phyloP scores from a whole-genome alignment of 495 filamentous ascomycete genomes.

The Penicillium flavigenum region DNA sequence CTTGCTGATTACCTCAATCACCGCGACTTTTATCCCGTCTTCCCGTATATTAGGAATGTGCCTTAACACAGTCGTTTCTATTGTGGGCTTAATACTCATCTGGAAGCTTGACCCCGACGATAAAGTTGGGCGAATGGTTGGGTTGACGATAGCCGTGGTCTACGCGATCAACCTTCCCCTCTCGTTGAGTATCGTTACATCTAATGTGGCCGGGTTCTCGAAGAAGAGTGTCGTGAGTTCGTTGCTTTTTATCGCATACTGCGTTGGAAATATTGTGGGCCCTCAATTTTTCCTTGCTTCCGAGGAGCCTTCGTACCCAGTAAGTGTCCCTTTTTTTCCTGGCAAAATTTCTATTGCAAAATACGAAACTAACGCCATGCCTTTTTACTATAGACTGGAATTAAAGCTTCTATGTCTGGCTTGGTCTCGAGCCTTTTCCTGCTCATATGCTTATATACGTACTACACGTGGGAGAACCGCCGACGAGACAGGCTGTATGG shows the following conservation, averaged over 20 bases:
- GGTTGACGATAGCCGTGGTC: constrained; percentile 53
- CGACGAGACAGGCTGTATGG: constrained; percentile 32
- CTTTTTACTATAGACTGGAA: constrained; percentile 31
- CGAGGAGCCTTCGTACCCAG: constrained; percentile 37
- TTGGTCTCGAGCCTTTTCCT: constrained; percentile 31
- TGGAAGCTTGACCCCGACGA: constrained; percentile 55
- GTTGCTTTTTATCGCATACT: constrained; percentile 45
- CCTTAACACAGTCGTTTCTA: constrained; percentile 31
- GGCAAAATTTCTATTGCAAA: background rate
- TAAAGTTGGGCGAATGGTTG: constrained; percentile 51
- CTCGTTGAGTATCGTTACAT: constrained; percentile 53
- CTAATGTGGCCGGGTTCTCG: constrained; percentile 55
- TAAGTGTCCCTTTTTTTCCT: constrained; percentile 12
- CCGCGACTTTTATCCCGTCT: constrained; percentile 31
- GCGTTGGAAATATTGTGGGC: constrained; percentile 52
- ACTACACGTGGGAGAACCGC: constrained; percentile 34
- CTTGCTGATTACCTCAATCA: constrained; percentile 30
- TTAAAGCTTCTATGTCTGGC: constrained; percentile 35
- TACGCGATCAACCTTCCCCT: constrained; percentile 57
- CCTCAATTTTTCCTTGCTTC: constrained; percentile 36
- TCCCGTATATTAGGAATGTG: constrained; percentile 38
- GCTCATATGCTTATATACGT: constrained; percentile 24
- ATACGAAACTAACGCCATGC: background rate
- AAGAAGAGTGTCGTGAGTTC: constrained; percentile 31
- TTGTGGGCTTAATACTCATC: constrained; percentile 60